These are phyloP conservation scores for Sphagnum contortum DNA, from an alignment of 225 moss, liverwort and hornwort species.

Conservation along the genomic window DNA sequence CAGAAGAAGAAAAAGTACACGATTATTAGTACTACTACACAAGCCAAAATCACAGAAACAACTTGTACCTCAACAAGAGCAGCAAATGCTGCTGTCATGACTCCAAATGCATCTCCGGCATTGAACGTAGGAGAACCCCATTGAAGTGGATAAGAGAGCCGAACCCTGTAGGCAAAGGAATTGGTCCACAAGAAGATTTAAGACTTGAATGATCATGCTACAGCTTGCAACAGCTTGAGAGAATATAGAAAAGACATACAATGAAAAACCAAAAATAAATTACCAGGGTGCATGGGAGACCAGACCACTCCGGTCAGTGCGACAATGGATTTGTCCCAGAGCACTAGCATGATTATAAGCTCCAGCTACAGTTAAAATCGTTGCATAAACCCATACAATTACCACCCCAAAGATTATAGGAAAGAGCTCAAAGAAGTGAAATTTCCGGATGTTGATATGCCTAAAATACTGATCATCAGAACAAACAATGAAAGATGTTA, in stretches of 20 bases:
- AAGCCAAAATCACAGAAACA: background rate
- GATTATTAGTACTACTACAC: too few relatives aligned
- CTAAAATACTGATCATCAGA: too few relatives aligned
- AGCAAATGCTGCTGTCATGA: constrained; percentile 66
- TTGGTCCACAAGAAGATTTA: too few relatives aligned
- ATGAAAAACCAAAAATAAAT: too few relatives aligned
- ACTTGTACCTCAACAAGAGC: constrained; percentile 50
- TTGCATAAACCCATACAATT: constrained; percentile 54
- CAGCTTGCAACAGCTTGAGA: too few relatives aligned
- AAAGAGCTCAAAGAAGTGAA: constrained; percentile 61
- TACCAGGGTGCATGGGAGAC: constrained; percentile 54
- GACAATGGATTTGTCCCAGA: constrained; percentile 54
- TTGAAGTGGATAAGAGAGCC: constrained; percentile 69
- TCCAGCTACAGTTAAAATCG: constrained; percentile 65
- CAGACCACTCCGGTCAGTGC: constrained; percentile 54
- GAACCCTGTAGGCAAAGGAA: constrained; percentile 27
- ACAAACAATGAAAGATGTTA: too few relatives aligned
- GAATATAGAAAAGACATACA: too few relatives aligned
- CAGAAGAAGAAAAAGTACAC: background rate
- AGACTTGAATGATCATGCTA: too few relatives aligned
- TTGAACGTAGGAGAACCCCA: constrained; percentile 81
- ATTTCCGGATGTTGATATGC: too few relatives aligned
- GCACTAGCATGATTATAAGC: constrained; percentile 61
- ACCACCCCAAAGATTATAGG: constrained; percentile 51
- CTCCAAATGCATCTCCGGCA: constrained; percentile 58